Evolutionary conservation across 2,329 filamentous ascomycete species (phyloP), one percentile per base, ranked within the genome.

Genomic region (Aspergillus sp.): DNA sequence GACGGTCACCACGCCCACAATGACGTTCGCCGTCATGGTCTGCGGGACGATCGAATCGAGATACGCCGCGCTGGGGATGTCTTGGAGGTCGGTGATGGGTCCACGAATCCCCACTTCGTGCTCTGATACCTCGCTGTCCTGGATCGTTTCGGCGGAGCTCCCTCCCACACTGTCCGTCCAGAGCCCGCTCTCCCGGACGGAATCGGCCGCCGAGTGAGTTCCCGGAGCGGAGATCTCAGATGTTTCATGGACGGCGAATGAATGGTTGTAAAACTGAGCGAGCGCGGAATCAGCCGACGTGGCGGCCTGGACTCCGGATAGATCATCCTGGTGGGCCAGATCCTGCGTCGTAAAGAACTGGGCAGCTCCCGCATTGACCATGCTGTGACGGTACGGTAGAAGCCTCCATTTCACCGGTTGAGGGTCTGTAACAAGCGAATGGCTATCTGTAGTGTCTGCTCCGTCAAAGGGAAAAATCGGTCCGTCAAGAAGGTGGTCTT

Each of bases 11-110:
- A 96, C 77, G 3, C 87, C 89, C 10, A 85, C 89, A n/a, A 96
- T 81, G 5, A 96, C 69, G 66, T 91, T 90, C 22, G 92, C 82
- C 0, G 90, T 91, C 66, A 92, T 83, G 0, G 90, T 95, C 65
- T 91, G 88, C 0, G 91, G 92, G 26, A 80, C 76, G 44, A 95
- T 87, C 0, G 81, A 81, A 9, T 78, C 67, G 5, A 96, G 77
- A 61, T 88, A 82, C 2, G 68, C 65, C 0, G 89, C 86, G 17
- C 78, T 79, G 0, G 92, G 92, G 9, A 96, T 76, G 54, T 86
- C 82, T 48, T 81, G 79, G 13, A 96, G 76, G 62, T 90, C 78
- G 26, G 76, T 85, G 38, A 91, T 70, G 33, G 76, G 73, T 13
- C 70, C 76, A 64, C 58, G 74, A 58, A 65, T 75, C 60, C 70